Percentiles rank a stretch among this genome's conserved stretches.
Evolutionary conservation across 1,139 yeast species (phyloP).

Genomic region (Nakaseomyces kungkrabaensis): DNA sequence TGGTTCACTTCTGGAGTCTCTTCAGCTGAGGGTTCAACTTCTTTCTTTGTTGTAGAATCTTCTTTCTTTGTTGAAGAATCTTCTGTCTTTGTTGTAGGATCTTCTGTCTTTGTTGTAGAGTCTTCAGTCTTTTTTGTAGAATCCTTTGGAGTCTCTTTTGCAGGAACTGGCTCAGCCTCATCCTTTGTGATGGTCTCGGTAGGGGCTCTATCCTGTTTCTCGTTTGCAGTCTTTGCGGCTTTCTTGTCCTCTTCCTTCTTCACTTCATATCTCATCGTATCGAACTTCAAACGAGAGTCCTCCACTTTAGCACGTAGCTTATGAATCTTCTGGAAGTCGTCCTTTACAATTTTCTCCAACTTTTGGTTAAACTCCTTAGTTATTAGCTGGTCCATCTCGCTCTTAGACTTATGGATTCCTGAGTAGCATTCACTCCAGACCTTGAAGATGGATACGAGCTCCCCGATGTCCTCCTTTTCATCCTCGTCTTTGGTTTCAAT

Average conservation of each 20-base stretch:
- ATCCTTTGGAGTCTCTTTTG: too few relatives aligned
- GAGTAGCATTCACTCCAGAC: slow-evolving; percentile 46
- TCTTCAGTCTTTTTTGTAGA: too few relatives aligned
- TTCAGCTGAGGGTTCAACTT: not conserved
- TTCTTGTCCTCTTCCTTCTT: slow-evolving; percentile 31
- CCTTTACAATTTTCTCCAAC: slow-evolving; percentile 42
- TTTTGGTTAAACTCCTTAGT: slow-evolving; percentile 46
- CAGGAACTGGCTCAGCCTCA: too few relatives aligned
- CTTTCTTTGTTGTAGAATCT: not conserved
- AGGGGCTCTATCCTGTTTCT: not conserved
- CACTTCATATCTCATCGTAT: slow-evolving; percentile 49
- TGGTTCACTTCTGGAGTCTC: too few relatives aligned
- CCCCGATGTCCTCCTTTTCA: slow-evolving; percentile 25
- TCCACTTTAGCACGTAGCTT: slow-evolving; percentile 60
- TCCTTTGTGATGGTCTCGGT: not conserved
- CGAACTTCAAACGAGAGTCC: slow-evolving; percentile 58
- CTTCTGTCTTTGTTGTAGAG: too few relatives aligned
- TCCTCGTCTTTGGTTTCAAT: slow-evolving; percentile 21
- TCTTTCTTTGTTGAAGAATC: not conserved
- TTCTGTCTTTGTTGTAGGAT: not conserved
- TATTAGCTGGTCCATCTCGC: slow-evolving; percentile 53
- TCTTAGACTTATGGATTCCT: slow-evolving; percentile 35
- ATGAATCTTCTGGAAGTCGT: slow-evolving; percentile 51
- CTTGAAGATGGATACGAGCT: slow-evolving; percentile 19
- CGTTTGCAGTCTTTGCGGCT: not conserved